Conservation (phyloP, 345 rosid genomes). For the Heritiera fomes region DNA sequence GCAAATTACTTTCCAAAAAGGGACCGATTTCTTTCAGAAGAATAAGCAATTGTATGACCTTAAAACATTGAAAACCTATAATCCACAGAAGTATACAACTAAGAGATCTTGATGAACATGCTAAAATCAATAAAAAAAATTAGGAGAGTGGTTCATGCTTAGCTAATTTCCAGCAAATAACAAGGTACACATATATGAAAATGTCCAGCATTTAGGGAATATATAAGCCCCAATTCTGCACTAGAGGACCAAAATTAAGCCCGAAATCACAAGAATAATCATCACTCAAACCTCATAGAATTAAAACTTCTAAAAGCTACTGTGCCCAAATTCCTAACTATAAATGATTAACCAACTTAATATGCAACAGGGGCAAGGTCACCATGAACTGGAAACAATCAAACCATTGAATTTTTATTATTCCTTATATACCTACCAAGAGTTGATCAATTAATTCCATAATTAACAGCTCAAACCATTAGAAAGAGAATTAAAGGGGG, state of each 20-base stretch:
- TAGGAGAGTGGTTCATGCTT: neutral
- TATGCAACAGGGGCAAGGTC: neutral
- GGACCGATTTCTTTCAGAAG: neutral
- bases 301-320: neutral
- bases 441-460: constrained; percentile 12
- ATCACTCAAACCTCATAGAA: neutral
- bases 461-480: constrained; percentile 13
- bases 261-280: neutral
- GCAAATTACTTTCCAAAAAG: neutral
- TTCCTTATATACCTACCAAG: constrained; percentile 9
- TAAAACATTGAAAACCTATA: neutral
- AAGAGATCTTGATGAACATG: neutral
- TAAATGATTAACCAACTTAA: constrained; percentile 1
- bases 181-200: neutral
- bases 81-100: neutral
- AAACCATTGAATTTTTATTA: neutral
- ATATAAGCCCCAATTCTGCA: neutral
- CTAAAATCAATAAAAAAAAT: neutral
- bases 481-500: neutral
- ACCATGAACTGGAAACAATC: neutral
- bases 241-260: neutral
- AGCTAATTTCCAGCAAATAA: neutral
- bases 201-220: neutral
- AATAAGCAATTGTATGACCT: constrained; percentile 1
- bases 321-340: neutral